Base-by-base conservation (phyloP, 805 yeast species). In the Myxozyma udenii region DNA sequence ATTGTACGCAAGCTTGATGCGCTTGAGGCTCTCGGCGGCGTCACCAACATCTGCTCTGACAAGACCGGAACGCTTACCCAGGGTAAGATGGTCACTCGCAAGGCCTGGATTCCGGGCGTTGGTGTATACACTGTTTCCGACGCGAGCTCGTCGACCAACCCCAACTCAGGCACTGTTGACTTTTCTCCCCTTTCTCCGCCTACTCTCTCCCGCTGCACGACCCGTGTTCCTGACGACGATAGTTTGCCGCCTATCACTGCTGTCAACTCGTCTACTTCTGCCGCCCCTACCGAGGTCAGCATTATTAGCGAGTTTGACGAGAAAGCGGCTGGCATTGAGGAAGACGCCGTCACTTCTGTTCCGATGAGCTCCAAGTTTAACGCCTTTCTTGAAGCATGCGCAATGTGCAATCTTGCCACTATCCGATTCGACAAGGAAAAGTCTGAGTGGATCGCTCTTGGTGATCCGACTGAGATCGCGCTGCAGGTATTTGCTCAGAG, bases 381-480 rank as follows among this genome's bases (percentile, higher is more conserved):
- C 1, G 65, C 72, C 33, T 87, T 87, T 85, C 67, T 85, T 48
- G 64, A 69, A 23, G 72, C 84, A 43, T 87, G 95, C 1, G 78
- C 93, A 1, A 68, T 88, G 58, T 95, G 95, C 30, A 88, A 87
- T 62, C 80, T 87, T 62, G 91, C 95, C 2, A 74, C 75, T 9
- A 81, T 87, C 2, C 77, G 75, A 55, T 71, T 76, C 59, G 70
- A 75, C 52, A 68, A 65, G n/a, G 69, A 67, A 21, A 74, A 71
- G 16, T 76, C 76, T 26, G 67, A 69, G 18, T 87, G 95, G 95
- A 79, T 78, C 61, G 89, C 88, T 7, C 83, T 81, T 64, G 95
- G 95, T 53, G 95, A 87, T 65, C 91, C 95, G 38, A 87, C 95
- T 2, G 95, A 87, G 71, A 82, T 85, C 62, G 95, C 95, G 2